phyloP scores from a whole-genome alignment of 352 stramenopile species.

The Phytophthora citrophthora region DNA sequence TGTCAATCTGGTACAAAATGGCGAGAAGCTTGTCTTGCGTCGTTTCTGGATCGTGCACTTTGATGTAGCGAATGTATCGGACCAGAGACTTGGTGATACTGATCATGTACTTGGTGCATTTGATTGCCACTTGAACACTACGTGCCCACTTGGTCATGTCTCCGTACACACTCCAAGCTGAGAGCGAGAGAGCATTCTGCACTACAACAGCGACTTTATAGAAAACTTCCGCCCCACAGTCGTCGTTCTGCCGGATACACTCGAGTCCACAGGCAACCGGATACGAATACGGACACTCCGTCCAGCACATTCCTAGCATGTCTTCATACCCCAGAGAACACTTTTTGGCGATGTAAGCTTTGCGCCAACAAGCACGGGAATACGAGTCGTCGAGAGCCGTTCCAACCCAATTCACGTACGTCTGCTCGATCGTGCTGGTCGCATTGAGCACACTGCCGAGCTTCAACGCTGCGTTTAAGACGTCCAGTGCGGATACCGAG shows the following conservation, averaged over 20 bases:
- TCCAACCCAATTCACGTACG: conserved; percentile 44
- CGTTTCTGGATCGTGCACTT: conserved; percentile 32
- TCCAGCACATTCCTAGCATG: conserved; percentile 42
- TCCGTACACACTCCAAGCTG: conserved; percentile 35
- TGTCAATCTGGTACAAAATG: conserved; percentile 48
- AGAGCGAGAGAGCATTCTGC: conserved; percentile 25
- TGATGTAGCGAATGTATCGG: conserved; percentile 40
- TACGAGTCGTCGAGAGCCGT: conserved; percentile 1
- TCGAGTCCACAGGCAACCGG: conserved; percentile 51
- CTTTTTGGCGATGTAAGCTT: conserved; percentile 42
- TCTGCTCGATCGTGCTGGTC: conserved; percentile 37
- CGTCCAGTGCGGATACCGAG: not conserved
- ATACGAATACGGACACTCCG: conserved; percentile 50
- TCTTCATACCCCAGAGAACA: conserved; percentile 41
- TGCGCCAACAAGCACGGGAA: conserved; percentile 42
- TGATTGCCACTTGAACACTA: conserved; percentile 32
- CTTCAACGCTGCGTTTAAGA: conserved; percentile 23
- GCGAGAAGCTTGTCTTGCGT: conserved; percentile 45
- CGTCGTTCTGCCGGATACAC: conserved; percentile 47
- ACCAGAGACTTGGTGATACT: conserved; percentile 41
- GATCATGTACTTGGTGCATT: conserved; percentile 51
- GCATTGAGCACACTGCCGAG: conserved; percentile 34
- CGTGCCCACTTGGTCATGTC: conserved; percentile 33
- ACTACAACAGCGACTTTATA: conserved; percentile 40
- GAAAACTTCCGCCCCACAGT: conserved; percentile 40